These are phyloP conservation scores for Dillenia turbinata DNA, from an alignment of 164 flowering plant species.

Conservation along the genomic window DNA sequence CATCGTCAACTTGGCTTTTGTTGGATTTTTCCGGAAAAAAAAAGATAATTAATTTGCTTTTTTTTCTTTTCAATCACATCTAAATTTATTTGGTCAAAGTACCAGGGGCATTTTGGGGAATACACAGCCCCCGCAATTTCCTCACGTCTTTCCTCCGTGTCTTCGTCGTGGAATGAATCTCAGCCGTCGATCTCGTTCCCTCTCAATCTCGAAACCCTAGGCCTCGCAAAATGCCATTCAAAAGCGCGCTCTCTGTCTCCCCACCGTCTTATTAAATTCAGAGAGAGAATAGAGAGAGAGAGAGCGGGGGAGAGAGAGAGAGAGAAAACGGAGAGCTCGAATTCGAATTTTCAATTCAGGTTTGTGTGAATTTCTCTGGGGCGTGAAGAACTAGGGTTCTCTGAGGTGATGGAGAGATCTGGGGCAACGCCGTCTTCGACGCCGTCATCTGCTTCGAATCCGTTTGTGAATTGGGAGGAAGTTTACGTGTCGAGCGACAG, in stretches of 20 bases:
- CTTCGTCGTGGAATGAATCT: conserved; percentile 25
- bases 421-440: neutral
- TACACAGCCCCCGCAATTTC: conserved; percentile 20
- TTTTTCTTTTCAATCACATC: too few relatives aligned
- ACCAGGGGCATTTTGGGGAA: conserved; percentile 15
- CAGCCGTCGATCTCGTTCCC: conserved; percentile 29
- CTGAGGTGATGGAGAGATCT: conserved; percentile 2
- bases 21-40: too few relatives aligned
- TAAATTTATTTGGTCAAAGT: too few relatives aligned
- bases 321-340: neutral
- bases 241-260: neutral
- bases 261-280: neutral
- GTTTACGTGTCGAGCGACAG: conserved; percentile 43
- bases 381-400: conserved; percentile 2
- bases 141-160: conserved; percentile 21
- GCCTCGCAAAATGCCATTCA: neutral
- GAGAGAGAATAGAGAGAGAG: neutral
- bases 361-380: neutral
- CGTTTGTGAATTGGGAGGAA: conserved; percentile 67
- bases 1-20: too few relatives aligned
- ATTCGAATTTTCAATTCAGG: neutral
- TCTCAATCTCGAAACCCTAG: conserved; percentile 23
- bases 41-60: too few relatives aligned
- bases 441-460: neutral
- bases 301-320: neutral